Evolutionary conservation across 371 early-diverging fungal genomes (phyloP).

Genomic region (Mortierella sp.): DNA sequence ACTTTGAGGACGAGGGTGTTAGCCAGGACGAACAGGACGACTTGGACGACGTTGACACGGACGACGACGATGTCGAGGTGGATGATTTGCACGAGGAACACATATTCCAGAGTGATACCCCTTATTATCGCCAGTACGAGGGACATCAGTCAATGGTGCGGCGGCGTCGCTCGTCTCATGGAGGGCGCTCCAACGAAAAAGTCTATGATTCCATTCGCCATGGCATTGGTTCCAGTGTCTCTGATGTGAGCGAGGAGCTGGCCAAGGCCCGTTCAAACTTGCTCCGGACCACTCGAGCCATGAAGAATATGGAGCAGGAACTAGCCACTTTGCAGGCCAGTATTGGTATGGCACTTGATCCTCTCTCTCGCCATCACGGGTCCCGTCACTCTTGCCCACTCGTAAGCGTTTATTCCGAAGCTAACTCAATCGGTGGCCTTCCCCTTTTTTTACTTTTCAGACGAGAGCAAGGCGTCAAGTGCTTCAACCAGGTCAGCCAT

Average conservation of each 20-base stretch:
- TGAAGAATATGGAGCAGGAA: constrained; percentile 44
- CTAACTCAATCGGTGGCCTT: neutral
- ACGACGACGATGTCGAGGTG: constrained; percentile 15
- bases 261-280: constrained; percentile 39
- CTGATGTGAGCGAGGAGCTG: constrained; percentile 44
- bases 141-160: constrained; percentile 39
- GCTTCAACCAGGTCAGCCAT: constrained; percentile 42
- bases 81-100: constrained; percentile 5
- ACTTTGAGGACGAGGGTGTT: constrained; percentile 24
- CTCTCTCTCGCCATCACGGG: too few relatives aligned
- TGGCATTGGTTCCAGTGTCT: constrained; percentile 34
- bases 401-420: neutral
- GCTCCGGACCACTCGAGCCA: constrained; percentile 32
- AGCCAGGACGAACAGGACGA: constrained; percentile 19
- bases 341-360: constrained; percentile 48
- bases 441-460: constrained; percentile 14
- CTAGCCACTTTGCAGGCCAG: constrained; percentile 37
- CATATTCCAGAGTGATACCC: too few relatives aligned
- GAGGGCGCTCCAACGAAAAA: constrained; percentile 10
- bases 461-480: constrained; percentile 38
- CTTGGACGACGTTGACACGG: constrained; percentile 6
- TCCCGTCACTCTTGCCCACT: neutral
- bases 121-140: constrained; percentile 39
- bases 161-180: constrained; percentile 18
- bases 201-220: constrained; percentile 39